Evolutionary conservation across 2,329 filamentous ascomycete species (phyloP).

Genomic region (Cryphonectria naterciae): DNA sequence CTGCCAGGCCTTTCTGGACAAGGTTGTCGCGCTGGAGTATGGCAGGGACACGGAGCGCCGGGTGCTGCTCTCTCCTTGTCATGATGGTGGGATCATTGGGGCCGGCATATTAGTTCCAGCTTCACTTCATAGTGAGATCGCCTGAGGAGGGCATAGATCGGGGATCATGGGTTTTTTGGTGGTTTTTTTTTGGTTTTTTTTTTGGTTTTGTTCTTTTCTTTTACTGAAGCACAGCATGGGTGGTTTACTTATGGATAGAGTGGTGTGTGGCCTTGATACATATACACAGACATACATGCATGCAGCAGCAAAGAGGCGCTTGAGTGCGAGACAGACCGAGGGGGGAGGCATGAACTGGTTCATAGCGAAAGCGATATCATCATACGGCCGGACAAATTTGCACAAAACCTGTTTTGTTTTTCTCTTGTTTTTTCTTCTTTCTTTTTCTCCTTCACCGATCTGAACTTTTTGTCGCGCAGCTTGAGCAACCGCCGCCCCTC

Average conservation of each 20-base stretch:
- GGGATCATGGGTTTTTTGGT: neutral
- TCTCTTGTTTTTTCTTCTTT: neutral
- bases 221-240: neutral
- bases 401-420: neutral
- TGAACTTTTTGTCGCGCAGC: neutral
- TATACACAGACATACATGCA: neutral
- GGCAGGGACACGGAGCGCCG: slow-evolving; percentile 35
- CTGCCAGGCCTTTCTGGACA: slow-evolving; percentile 71
- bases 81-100: slow-evolving; percentile 65
- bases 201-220: neutral
- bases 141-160: slow-evolving; percentile 7
- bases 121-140: slow-evolving; percentile 37
- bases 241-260: neutral
- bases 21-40: slow-evolving; percentile 49
- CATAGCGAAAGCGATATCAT: slow-evolving; percentile 4
- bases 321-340: neutral
- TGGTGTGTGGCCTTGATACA: neutral
- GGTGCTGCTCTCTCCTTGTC: slow-evolving; percentile 58
- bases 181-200: neutral
- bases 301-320: neutral
- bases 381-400: neutral
- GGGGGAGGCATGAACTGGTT: neutral
- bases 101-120: slow-evolving; percentile 63
- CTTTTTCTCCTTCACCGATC: neutral
- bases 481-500: neutral